phyloP scores from a whole-genome alignment of 2,329 filamentous ascomycete genomes.

The Plectosphaerella plurivora region DNA sequence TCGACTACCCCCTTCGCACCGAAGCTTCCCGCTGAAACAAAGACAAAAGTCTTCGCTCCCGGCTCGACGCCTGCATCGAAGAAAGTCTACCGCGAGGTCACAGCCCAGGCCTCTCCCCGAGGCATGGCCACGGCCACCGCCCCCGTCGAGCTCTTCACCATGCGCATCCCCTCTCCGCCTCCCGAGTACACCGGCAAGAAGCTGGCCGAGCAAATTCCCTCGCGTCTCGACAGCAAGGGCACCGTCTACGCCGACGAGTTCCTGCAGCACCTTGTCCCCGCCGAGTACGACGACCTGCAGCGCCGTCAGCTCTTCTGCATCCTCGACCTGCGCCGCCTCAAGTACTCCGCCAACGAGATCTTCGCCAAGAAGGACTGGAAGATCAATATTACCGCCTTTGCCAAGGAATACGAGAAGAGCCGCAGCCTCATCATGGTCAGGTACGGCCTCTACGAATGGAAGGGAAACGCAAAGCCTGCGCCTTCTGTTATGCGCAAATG shows the following conservation, averaged over 20 bases:
- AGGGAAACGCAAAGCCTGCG: conserved; percentile 53
- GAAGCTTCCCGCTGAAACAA: conserved; percentile 36
- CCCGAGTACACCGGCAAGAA: conserved; percentile 51
- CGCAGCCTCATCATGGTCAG: conserved; percentile 56
- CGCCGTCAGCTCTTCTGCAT: conserved; percentile 60
- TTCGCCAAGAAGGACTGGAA: conserved; percentile 59
- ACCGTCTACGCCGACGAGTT: conserved; percentile 59
- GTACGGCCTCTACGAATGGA: conserved; percentile 60
- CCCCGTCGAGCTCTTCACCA: conserved; percentile 49
- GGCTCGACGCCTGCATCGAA: conserved; percentile 38
- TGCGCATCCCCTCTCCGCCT: conserved; percentile 56
- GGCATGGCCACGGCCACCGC: conserved; percentile 45
- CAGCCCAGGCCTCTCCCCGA: conserved; percentile 41
- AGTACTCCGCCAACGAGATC: conserved; percentile 58
- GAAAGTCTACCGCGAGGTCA: conserved; percentile 38
- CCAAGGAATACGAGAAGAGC: conserved; percentile 62
- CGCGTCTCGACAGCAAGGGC: conserved; percentile 44
- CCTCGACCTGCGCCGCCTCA: conserved; percentile 56
- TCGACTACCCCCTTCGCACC: conserved; percentile 36
- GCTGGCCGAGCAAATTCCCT: conserved; percentile 48
- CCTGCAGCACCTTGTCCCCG: conserved; percentile 51
- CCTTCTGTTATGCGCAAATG: conserved; percentile 54
- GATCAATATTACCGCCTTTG: conserved; percentile 57
- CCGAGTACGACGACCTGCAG: conserved; percentile 54
- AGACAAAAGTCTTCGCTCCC: conserved; percentile 44